Evolutionary conservation across 306 rosid species (phyloP), one percentile per base, ranked within the genome.

Genomic region (Delonix regia): DNA sequence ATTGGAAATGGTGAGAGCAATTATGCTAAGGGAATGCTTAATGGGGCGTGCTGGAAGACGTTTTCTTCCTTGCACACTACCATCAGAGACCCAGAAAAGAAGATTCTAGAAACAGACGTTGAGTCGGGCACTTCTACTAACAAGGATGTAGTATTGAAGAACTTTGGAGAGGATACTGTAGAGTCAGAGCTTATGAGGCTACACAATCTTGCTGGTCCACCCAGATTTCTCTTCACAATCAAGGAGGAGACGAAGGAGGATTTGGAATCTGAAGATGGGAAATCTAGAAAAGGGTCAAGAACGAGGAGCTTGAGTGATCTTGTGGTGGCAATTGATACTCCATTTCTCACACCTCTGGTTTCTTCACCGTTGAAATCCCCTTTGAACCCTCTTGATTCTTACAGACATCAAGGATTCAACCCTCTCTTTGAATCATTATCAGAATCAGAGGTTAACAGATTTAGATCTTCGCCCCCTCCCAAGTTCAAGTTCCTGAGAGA

Each of bases 201-300:
- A 75, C 93, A 92, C 74, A 92, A 92, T 75, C 87, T 92, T 1
- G 89, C 89, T 19, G 97, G 97, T 42, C 97, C 95, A 6, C 97
- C 93, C 1, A 87, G 95, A 62, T 92, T 92, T 80, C 89, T 92
- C 38, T 90, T 87, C 88, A 85, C 97, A 65, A 92, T 92, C 74
- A 90, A 90, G 72, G 97, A 92, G 81, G 97, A 92, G 79, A 89
- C 91, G 1, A 87, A 76, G 67, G 97, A 92, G 73, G 97, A 92
- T 85, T 84, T 92, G 87, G 97, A 90, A 18, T 87, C 93, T 47
- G 92, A 87, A 12, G 97, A 86, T 64, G 87, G 81, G 34, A 89
- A 79, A 72, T 87, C 96, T 9, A 84, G 84, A 75, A 91, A 77
- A 74, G 90, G 92, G 15, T 91, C 93, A 0, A 88, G 97, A 78